Evolutionary conservation across 2,329 filamentous ascomycete genomes (phyloP), one percentile per base, ranked within the genome.

Genomic region (Bertia moriformis): DNA sequence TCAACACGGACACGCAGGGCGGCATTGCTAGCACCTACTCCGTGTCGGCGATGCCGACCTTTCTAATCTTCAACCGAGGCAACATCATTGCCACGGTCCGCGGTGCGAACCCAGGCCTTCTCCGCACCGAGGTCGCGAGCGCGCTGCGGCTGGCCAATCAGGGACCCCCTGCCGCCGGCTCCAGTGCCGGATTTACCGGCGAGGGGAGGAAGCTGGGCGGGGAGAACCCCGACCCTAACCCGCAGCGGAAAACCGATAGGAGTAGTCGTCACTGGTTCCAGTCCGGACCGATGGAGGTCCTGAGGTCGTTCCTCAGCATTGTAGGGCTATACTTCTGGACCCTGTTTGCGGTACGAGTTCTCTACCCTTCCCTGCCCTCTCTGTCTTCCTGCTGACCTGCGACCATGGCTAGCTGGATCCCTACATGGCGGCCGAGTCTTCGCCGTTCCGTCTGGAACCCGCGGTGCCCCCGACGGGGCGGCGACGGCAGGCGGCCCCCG

Each of bases 21-120:
- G 74, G 81, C 42, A 78, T 96, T 46, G 75, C 87, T 12, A 70
- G 77, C 51, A 68, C 77, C 48, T 85, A 94, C 63, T 72, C 75
- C 50, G 79, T 96, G 54, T 76, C 77, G 51, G 85, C 86, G 46
- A 88, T 93, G 78, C 91, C 91, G 4, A 96, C 91, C 39, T 96
- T 98, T 62, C 73, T 95, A 56, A 78, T 96, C 59, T 88, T 86
- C 68, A 81, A 84, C 62, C 76, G 74, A 54, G 79, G 80, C 49
- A 66, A 71, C 46, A 74, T 80, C 50, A 70, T 83, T 53, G 72
- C 84, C 47, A 87, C 82, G 20, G 77, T 94, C 53, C 71, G 73
- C 51, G 91, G 91, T 49, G 87, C 88, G 22, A 83, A 94, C 62
- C 73, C 78, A 1, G 69, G 77, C 10, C 78, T 76, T 39, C 74